Base-by-base conservation (phyloP, 2,329 filamentous ascomycete species). In the Allantophomopsis lycopodina region DNA sequence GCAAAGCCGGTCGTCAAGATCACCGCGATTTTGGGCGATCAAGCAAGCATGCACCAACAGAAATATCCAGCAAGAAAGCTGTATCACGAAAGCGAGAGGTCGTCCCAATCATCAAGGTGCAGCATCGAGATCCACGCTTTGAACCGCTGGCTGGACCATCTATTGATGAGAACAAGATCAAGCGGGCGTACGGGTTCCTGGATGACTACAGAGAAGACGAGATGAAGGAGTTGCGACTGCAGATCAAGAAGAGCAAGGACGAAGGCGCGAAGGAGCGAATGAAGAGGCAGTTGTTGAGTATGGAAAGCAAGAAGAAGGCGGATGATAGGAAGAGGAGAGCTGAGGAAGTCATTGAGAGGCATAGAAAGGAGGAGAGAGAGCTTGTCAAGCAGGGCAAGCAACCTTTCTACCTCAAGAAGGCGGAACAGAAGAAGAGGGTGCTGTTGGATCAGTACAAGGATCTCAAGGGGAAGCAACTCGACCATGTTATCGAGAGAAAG, bases 381-480 rank as follows among this genome's bases (percentile, higher is more conserved):
- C 64, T 83, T 44, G 78, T 96, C 38, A 77, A 77, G 51, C 75
- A 93, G 63, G 91, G 91, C 44, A 95, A 95, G 75, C 76, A 73
- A 56, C 89, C 91, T 0, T 98, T 87, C 63, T 96, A 85, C 61
- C 65, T 96, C 52, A 98, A 98, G 74, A 80, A 79, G 65, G 77
- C 79, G 54, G 89, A 95, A 63, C 75, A 91, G 67, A 94, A 91
- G 78, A 86, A 89, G 68, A 68, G 80, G 60, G 68, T 87, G 41
- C 65, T 95, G 45, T 67, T 83, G 54, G 79, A 91, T 51, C 76
- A 81, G 56, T 95, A 83, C 60, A 73, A 79, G 50, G 73, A 74
- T 43, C 82, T 96, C 80, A 91, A 84, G 61, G 81, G 82, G 56
- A 81, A 79, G 57, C 79, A 95, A 61, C 73, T 87, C 43, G 83